phyloP scores from a whole-genome alignment of 2,329 filamentous ascomycete genomes.

The Penicillium sp. region DNA sequence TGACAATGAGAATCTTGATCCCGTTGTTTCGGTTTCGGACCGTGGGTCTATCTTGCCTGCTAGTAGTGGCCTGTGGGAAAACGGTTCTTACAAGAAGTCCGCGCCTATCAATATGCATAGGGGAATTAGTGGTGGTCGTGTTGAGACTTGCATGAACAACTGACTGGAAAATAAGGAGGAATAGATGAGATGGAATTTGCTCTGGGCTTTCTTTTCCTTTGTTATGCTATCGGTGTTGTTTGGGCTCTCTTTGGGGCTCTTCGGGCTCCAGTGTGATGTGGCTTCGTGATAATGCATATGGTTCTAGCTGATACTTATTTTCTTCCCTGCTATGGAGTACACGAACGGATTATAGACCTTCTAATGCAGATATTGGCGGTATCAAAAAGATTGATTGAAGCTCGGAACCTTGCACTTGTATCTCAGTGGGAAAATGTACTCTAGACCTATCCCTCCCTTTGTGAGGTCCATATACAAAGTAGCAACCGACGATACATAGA shows the following conservation, averaged over 20 bases:
- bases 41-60: conserved; percentile 31
- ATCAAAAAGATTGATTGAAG: conserved; percentile 4
- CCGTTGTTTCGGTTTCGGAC: conserved; percentile 16
- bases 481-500: no score
- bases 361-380: conserved; percentile 4
- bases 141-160: conserved; percentile 3
- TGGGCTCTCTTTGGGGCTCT: neutral
- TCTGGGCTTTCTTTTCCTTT: neutral
- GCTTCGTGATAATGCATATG: conserved; percentile 7
- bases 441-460: no score
- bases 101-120: conserved; percentile 13
- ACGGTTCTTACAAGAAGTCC: conserved; percentile 14
- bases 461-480: no score
- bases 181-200: neutral
- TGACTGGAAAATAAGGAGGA: conserved; percentile 1
- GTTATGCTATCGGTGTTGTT: neutral
- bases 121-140: conserved; percentile 3
- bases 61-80: conserved; percentile 30
- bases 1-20: conserved; percentile 14
- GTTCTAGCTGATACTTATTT: conserved; percentile 5
- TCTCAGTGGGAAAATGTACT: no score
- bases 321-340: neutral
- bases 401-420: neutral
- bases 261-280: neutral
- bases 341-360: conserved; percentile 3